phyloP scores from a whole-genome alignment of 805 yeast species.

The Candida odintsovae region DNA sequence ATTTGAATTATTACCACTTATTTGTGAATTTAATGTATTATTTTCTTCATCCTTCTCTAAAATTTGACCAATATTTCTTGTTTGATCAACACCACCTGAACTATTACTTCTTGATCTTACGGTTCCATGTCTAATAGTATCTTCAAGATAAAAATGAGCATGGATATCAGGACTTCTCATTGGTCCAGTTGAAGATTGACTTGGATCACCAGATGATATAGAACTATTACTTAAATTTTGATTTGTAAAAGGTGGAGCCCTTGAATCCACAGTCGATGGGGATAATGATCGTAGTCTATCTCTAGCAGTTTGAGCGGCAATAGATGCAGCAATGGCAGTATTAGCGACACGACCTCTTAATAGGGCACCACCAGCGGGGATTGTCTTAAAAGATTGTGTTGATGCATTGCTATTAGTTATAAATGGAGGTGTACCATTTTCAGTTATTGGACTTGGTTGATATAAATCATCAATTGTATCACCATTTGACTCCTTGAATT shows the following conservation, averaged over 20 bases:
- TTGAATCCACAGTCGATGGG: slow-evolving; percentile 2
- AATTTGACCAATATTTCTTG: background rate
- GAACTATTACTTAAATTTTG: slow-evolving; percentile 17
- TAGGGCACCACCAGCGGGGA: slow-evolving; percentile 42
- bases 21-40: background rate
- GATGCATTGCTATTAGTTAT: background rate
- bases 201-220: slow-evolving; percentile 14
- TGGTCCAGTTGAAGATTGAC: slow-evolving; percentile 19
- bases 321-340: slow-evolving; percentile 34
- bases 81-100: slow-evolving; percentile 1
- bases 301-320: slow-evolving; percentile 34
- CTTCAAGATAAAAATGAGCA: slow-evolving; percentile 73
- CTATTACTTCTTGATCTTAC: slow-evolving; percentile 27
- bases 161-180: slow-evolving; percentile 61
- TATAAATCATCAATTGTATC: background rate
- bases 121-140: slow-evolving; percentile 49
- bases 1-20: background rate
- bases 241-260: background rate
- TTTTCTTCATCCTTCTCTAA: background rate
- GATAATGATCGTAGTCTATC: slow-evolving; percentile 17
- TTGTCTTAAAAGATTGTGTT: slow-evolving; percentile 23
- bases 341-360: slow-evolving; percentile 33
- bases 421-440: background rate
- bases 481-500: slow-evolving; percentile 7
- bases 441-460: slow-evolving; percentile 3